phyloP scores from a whole-genome alignment of 441 rosid genomes.

The Cnidoscolus chayamansa region DNA sequence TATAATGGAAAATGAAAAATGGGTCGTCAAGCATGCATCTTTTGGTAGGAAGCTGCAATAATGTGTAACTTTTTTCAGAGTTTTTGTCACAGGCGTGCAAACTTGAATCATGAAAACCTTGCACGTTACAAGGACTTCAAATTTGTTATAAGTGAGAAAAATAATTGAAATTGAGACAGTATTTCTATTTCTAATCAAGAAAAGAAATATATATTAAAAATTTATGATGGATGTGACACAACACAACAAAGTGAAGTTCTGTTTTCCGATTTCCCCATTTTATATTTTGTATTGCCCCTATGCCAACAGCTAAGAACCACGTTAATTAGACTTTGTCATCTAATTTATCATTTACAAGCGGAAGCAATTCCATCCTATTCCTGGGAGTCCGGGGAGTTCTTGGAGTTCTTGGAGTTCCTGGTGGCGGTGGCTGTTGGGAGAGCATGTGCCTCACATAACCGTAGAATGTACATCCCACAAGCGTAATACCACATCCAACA shows the following conservation, averaged over 20 bases:
- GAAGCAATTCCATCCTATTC: conserved; percentile 67
- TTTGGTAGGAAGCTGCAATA: not conserved
- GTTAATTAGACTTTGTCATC: conserved; percentile 66
- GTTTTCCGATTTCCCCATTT: not conserved
- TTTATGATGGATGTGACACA: conserved; percentile 8
- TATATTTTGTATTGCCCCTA: conserved; percentile 12
- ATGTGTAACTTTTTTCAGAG: conserved; percentile 4
- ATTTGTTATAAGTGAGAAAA: not conserved
- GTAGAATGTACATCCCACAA: conserved; percentile 82
- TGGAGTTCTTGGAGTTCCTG: conserved; percentile 72
- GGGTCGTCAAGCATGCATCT: not conserved
- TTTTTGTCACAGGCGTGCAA: conserved; percentile 1
- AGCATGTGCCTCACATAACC: conserved; percentile 88
- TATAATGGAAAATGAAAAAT: no score
- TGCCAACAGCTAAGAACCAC: conserved; percentile 17
- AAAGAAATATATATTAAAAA: conserved; percentile 17
- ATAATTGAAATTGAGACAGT: not conserved
- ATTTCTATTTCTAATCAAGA: conserved; percentile 12
- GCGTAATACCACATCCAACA: conserved; percentile 88
- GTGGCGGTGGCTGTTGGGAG: conserved; percentile 63
- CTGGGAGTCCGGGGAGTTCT: conserved; percentile 82
- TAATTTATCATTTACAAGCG: conserved; percentile 88
- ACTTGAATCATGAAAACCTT: conserved; percentile 4
- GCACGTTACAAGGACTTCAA: not conserved
- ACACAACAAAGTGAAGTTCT: conserved; percentile 12